phyloP scores from a whole-genome alignment of 495 filamentous ascomycete species.

The Glarea lozoyensis region DNA sequence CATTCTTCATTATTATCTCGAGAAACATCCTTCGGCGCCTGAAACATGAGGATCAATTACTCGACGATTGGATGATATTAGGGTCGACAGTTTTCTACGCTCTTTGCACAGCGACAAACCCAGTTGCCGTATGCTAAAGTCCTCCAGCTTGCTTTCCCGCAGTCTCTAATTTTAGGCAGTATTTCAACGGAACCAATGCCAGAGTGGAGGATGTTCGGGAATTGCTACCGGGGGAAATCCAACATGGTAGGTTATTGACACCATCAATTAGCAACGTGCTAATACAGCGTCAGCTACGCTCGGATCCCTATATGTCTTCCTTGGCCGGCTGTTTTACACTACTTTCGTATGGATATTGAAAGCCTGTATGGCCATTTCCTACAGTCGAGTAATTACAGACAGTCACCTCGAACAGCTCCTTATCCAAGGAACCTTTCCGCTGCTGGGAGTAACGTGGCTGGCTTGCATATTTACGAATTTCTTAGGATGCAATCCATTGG shows the following conservation, averaged over 20 bases:
- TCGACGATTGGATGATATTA: constrained; percentile 12
- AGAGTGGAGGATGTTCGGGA: neutral
- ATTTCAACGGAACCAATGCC: constrained; percentile 8
- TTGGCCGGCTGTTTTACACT: constrained; percentile 5
- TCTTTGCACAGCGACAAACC: neutral
- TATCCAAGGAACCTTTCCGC: neutral
- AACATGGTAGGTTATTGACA: neutral
- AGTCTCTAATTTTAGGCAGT: constrained; percentile 1
- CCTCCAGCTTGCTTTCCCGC: too few relatives aligned
- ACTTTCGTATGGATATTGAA: constrained; percentile 14
- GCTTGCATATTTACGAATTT: constrained; percentile 3
- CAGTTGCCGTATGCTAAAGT: constrained; percentile 10
- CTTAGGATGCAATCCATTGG: constrained; percentile 2
- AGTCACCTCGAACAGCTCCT: neutral
- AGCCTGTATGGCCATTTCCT: constrained; percentile 13
- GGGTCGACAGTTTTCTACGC: constrained; percentile 2
- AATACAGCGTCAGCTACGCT: constrained; percentile 4
- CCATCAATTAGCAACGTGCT: neutral
- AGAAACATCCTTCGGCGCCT: constrained; percentile 9
- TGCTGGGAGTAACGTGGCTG: constrained; percentile 6
- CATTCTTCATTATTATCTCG: constrained; percentile 8
- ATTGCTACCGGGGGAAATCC: neutral
- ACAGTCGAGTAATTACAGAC: constrained; percentile 6
- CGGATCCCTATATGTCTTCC: constrained; percentile 1
- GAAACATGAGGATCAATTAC: constrained; percentile 8